Conservation (phyloP, 1,284 basidiomycete species). For the Cutaneotrichosporon sp. region DNA sequence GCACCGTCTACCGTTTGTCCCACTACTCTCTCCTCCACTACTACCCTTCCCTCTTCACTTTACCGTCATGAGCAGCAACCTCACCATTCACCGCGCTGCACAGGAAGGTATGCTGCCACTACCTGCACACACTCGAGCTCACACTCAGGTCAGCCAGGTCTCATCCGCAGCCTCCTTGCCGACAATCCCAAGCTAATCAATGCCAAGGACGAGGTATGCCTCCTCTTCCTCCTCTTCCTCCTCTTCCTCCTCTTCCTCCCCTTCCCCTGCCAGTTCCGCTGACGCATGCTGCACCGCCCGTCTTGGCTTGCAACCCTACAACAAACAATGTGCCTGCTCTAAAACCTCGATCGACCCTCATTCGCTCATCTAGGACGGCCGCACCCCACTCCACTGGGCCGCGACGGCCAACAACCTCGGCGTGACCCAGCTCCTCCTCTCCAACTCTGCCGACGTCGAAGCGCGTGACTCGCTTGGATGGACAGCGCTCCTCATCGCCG, state of each 20-base stretch:
- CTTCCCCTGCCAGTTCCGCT: background rate
- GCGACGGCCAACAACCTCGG: constrained; percentile 70
- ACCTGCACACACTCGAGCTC: background rate
- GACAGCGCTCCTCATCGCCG: constrained; percentile 83
- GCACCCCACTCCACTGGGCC: constrained; percentile 88
- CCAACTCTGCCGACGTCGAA: constrained; percentile 68
- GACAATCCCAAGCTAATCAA: constrained; percentile 70
- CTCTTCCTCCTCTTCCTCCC: background rate
- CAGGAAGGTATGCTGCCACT: constrained; percentile 43
- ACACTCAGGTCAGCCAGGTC: constrained; percentile 67
- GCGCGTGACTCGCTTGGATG: constrained; percentile 73
- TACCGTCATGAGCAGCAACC: constrained; percentile 18
- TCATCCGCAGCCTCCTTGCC: constrained; percentile 68
- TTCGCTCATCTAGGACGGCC: constrained; percentile 65
- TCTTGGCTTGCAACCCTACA: background rate
- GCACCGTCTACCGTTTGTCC: too few species aligned
- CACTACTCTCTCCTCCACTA: background rate
- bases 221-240: too few species aligned
- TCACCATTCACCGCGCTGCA: constrained; percentile 54
- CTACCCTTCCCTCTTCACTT: too few species aligned
- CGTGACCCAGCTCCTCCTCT: constrained; percentile 71
- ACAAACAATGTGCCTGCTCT: background rate
- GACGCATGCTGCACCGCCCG: background rate
- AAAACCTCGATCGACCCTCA: too few species aligned
- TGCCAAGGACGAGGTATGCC: constrained; percentile 67